Evolutionary conservation across 1,284 basidiomycete species (phyloP).

Genomic region (Cutaneotrichosporon sp.): DNA sequence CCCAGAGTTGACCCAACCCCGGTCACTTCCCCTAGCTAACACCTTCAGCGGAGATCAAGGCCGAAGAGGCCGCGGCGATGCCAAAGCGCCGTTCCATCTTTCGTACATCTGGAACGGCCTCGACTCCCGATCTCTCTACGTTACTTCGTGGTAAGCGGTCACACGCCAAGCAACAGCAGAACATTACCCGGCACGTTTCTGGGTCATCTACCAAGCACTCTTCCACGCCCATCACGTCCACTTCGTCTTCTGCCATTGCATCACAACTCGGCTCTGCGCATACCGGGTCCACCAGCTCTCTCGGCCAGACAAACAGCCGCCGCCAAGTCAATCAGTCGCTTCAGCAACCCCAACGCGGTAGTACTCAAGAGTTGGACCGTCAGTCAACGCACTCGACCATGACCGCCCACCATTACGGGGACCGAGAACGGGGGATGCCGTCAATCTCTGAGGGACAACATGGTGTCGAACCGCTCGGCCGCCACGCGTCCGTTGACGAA

Average conservation of each 20-base stretch:
- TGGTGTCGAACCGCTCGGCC: constrained; percentile 17
- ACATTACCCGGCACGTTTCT: constrained; percentile 54
- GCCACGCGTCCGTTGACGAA: constrained; percentile 34
- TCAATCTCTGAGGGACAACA: constrained; percentile 32
- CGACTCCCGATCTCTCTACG: constrained; percentile 81
- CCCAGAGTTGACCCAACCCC: background rate
- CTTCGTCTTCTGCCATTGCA: constrained; percentile 10
- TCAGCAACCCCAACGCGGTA: background rate
- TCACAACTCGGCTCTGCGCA: constrained; percentile 7
- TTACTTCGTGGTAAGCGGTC: constrained; percentile 67
- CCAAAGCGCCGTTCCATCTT: constrained; percentile 75
- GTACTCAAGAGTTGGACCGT: constrained; percentile 8
- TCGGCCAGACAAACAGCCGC: background rate
- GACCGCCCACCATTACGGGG: constrained; percentile 16
- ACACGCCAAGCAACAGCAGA: constrained; percentile 14
- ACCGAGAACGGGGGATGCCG: constrained; percentile 28
- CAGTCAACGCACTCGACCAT: constrained; percentile 1
- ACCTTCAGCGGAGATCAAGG: constrained; percentile 30
- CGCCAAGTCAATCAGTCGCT: constrained; percentile 2
- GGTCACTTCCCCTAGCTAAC: background rate
- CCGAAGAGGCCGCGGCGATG: constrained; percentile 27
- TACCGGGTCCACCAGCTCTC: constrained; percentile 11
- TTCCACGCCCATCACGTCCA: background rate
- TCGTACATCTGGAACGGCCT: constrained; percentile 78
- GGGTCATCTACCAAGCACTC: constrained; percentile 1